Evolutionary conservation across 164 flowering plant species (phyloP), one percentile per base, ranked within the genome.

Genomic region (Vitis cinerea): DNA sequence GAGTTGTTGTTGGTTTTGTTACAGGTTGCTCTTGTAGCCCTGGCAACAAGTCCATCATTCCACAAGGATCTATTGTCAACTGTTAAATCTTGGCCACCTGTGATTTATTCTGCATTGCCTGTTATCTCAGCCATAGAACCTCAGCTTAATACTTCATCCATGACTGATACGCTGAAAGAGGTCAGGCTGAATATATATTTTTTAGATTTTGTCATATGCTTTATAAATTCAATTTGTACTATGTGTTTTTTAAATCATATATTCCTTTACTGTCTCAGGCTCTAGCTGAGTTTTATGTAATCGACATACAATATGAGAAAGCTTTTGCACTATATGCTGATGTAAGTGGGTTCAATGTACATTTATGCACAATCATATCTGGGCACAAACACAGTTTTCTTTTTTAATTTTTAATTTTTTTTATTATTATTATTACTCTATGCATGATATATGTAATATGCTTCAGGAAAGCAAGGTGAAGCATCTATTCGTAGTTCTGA

Each of bases 61-160:
- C 99, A 96, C 80, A 84, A 89, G 79, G 93, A 87, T 67, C 95
- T 96, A 48, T 69, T 96, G 60, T 83, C 89, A 65, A 90, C 89
- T 72, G 85, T 96, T 52, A 96, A 86, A 80, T 81, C 94, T 72
- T 96, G 99, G 99, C 96, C 98, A n/a, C 81, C 83, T 64, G 80
- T 61, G 52, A 82, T 93, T 72, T 96, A 96, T 83, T 93, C 98
- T 80, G 81, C 88, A 15, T 67, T 82, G 83, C 90, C 97, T 62
- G 90, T 96, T 61, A 88, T 96, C 68, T 82, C 97, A 19, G 97
- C 97, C 54, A 88, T 96, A 69, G 99, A 96, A 72, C 92, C 99
- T 63, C 98, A 96, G 81, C 87, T 92, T 27, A 89, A 86, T 78
- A 83, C 94, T 70, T 83, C 97, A 47, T 91, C 93, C n/a, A 80